Base-by-base conservation (phyloP, 495 filamentous ascomycete genomes). In the Penicillium parvum region DNA sequence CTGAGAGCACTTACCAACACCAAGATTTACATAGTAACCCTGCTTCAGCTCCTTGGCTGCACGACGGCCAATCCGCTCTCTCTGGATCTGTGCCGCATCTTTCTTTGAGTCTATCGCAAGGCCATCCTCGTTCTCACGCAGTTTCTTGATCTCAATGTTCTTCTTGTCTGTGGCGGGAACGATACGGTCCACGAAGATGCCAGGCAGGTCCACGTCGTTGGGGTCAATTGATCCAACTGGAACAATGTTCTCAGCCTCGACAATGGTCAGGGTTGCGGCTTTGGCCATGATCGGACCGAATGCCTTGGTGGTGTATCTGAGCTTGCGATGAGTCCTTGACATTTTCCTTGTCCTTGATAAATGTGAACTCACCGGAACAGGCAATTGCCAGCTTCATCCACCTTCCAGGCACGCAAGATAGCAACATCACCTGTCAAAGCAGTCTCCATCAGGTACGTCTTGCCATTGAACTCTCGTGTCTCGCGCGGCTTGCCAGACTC, bases 1-100 rank as follows among this genome's bases (percentile, higher is more conserved):
- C 2, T 21, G 1, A 12, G 11, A 20, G 19, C 35, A 86, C 84
- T 85, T 85, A 61, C 90, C 90, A 59, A 96, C 90, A 19, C 90
- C 90, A 11, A 96, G 68, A 56, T 96, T 96, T 19, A 88, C 90
- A 61, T 95, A 95, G 75, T 86, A 92, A 47, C 90, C 90, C 48
- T 92, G 86, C 71, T 94, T 86, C 57, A 96, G 88, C 64, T 96
- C 90, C 71, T 90, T 94, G 7, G 90, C 90, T 0, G 90, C 88
- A 26, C 90, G 69, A 41, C 75, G 76, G 5, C 88, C 87, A 57
- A 96, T 96, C 3, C 84, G 71, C 60, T 91, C 86, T 39, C 90
- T 73, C 69, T 86, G 85, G 16, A 72, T 72, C 14, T 82, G 81
- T 8, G 76, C 78, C 28, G 81, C 76, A 16, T 80, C 81, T 2